Base-by-base conservation (phyloP, 1,139 yeast species). In the Suhomyces atakaporum region DNA sequence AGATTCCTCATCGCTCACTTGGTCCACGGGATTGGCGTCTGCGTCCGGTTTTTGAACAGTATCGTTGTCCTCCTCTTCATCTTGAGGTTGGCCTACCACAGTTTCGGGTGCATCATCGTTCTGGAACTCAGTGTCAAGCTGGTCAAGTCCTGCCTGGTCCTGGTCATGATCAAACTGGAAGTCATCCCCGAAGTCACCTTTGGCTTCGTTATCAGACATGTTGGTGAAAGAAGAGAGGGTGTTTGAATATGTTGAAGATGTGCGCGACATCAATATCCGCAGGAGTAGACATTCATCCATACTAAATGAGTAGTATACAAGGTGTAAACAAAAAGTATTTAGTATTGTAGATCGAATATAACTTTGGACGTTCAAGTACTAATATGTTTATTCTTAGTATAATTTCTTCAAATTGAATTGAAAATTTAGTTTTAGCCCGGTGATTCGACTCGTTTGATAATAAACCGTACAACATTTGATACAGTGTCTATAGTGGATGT, bases 61-160 rank as follows among this genome's bases (percentile, higher is more conserved):
- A 11, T 39, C 46, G 26, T 42, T 44, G 18, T 27, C 35, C 13
- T 33, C 40, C 25, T 35, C 43, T 7, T 16, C 31, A 14, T 13
- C 19, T 13, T 33, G 28, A 4, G 29, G 29, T 9, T 18, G 13
- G 5, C 20, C 29, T 7, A 11, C 8, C 8, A 30, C 20, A 10
- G 30, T 14, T 26, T 37, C 43, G 9, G 35, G 34, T 11, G 38
- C 45, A 14, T 33, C 44, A 9, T 22, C 24, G 10, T n/a, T n/a
- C 10, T 22, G 24, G 10, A n/a, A 6, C 6, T 9, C 12, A 9
- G 26, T 9, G 14, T 42, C 43, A 12, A 36, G 42, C 14, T 42
- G 39, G 23, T 38, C 44, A 31, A 29, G 21, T 12, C 29, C 33
- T n/a, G 26, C 26, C 15, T 22, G 24, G 11, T 10, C 24, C 11